Percentiles rank a stretch among this genome's conserved stretches.
Conservation (phyloP, 148 eudicot species). For the Linanthus parryae region DNA sequence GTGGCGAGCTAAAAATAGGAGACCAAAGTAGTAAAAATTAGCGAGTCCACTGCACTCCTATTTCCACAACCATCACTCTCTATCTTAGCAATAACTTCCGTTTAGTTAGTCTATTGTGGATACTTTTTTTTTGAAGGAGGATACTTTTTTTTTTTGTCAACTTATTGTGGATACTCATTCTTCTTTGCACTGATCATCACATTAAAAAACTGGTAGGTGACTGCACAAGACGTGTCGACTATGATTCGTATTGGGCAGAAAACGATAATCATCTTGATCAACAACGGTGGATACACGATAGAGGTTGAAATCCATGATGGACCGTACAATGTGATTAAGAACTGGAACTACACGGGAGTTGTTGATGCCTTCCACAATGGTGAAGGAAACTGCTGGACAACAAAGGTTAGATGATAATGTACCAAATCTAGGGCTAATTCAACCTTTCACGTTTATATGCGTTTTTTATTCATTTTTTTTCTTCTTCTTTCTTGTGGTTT, state of each 20-base stretch:
- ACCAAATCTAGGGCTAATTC: neutral
- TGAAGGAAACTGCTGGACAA: slow-evolving; percentile 18
- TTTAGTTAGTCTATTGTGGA: no score
- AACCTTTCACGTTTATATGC: neutral
- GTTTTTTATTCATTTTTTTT: neutral
- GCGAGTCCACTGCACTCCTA: no score
- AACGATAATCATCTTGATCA: slow-evolving; percentile 8
- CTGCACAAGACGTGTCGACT: slow-evolving; percentile 19
- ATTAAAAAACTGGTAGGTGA: slow-evolving; percentile 16
- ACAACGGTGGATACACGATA: slow-evolving; percentile 12
- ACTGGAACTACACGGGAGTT: neutral
- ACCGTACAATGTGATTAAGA: slow-evolving; percentile 16
- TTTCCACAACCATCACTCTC: no score
- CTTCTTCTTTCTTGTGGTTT: neutral
- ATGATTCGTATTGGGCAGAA: slow-evolving; percentile 16
- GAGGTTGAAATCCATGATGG: slow-evolving; percentile 23
- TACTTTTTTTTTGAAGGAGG: no score
- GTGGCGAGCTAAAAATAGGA: no score
- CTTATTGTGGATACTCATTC: no score
- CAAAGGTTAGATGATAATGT: slow-evolving; percentile 2
- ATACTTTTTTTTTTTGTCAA: no score
- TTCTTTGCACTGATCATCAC: no score
- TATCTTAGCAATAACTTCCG: no score
- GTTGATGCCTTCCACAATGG: no score
- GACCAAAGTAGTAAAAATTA: no score